These are phyloP conservation scores for Rhazya stricta DNA, from an alignment of 257 asterid genomes.

Conservation along the genomic window DNA sequence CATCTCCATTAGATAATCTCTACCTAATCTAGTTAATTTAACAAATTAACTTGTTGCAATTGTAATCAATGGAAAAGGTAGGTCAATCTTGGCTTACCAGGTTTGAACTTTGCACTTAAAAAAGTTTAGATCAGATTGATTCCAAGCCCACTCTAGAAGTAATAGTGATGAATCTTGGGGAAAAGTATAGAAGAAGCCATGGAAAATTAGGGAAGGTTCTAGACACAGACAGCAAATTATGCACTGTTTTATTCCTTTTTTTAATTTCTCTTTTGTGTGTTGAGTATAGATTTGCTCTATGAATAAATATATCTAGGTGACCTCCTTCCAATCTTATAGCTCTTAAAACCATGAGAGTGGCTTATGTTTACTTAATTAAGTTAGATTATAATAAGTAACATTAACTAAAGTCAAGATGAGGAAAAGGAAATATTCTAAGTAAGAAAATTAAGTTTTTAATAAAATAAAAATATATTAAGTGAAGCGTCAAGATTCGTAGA, in stretches of 20 bases:
- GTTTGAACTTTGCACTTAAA: neutral
- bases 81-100: neutral
- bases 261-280: neutral
- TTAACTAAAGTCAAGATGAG: no score
- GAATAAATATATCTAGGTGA: no score
- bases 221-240: neutral
- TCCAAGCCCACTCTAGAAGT: neutral
- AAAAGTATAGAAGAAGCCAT: neutral
- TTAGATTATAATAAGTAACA: no score
- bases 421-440: no score
- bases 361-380: no score
- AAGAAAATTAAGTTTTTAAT: no score
- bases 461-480: no score
- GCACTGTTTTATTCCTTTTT: neutral
- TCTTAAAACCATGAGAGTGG: no score
- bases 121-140: neutral
- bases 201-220: neutral
- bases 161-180: neutral
- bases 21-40: no score
- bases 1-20: neutral
- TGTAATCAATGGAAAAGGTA: neutral
- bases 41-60: neutral
- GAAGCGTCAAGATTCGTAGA: no score
- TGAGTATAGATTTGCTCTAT: no score
- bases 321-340: no score